Evolutionary conservation across 2,329 filamentous ascomycete genomes (phyloP), one percentile per base, ranked within the genome.

Genomic region (Exophiala dermatitidis): DNA sequence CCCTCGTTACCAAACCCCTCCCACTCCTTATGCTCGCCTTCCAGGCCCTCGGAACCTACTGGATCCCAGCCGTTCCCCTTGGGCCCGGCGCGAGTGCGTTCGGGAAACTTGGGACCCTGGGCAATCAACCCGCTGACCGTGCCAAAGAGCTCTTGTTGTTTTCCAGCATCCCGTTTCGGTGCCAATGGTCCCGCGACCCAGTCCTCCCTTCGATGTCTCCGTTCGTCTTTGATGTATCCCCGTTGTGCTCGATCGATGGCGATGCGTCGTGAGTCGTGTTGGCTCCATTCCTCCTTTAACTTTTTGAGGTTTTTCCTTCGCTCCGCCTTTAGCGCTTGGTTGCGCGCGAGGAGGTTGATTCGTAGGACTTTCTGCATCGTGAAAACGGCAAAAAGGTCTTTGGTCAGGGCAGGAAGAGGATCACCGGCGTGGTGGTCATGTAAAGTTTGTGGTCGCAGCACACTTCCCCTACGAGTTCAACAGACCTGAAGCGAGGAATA

Each of bases 151-250:
- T 78, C 76, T 61, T 77, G 74, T 42, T 70, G 63, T 0, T 74
- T 72, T 56, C 85, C 86, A 37, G 84, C 73, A 70, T 93, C 85
- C 63, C 84, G 79, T 66, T 84, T 85, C 1, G 90, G 90, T 2
- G 89, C 85, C 59, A 95, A 67, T 5, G 86, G 80, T 0, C 90
- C 91, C 60, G 89, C 71, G 59, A 85, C 74, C 82, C 86, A 95
- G 68, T 91, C 84, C 67, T 95, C 86, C 56, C 77, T 79, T 49
- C 86, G 79, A 46, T 78, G 75, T 60, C 73, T 66, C 50, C 80
- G 77, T 41, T 80, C 81, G 10, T 66, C 64, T 58, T 72, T 71
- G 56, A 78, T 63, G 53, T 71, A 63, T 61, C 61, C 60, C 70
- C 55, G 48, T 62, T 46, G 53, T 6, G 36, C 31, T 29, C 54